phyloP scores from a whole-genome alignment of 2,329 filamentous ascomycete genomes.

The Neoascochyta sp. region DNA sequence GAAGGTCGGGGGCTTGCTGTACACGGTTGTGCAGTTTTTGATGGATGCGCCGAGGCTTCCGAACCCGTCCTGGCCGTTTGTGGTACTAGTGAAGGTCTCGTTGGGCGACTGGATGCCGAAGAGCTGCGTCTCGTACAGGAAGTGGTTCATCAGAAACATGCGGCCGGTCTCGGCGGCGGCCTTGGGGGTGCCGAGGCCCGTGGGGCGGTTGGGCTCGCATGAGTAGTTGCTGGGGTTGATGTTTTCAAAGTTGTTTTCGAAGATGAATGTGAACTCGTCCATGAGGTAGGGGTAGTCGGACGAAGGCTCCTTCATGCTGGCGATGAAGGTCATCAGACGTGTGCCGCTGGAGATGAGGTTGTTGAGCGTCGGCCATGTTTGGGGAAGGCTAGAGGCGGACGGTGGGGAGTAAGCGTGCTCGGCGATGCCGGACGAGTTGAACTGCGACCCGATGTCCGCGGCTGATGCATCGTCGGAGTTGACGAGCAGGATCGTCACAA shows the following conservation, averaged over 20 bases:
- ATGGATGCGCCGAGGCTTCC: constrained; percentile 49
- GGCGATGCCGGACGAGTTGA: constrained; percentile 52
- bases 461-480: constrained; percentile 62
- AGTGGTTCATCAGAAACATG: constrained; percentile 77
- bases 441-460: constrained; percentile 51
- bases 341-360: constrained; percentile 62
- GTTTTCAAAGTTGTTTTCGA: constrained; percentile 70
- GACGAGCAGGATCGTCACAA: constrained; percentile 70
- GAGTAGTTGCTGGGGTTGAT: constrained; percentile 62
- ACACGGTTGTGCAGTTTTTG: constrained; percentile 53
- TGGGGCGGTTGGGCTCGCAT: constrained; percentile 67
- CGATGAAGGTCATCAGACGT: constrained; percentile 67
- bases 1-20: constrained; percentile 63
- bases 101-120: constrained; percentile 40
- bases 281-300: constrained; percentile 55
- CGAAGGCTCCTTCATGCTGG: constrained; percentile 42
- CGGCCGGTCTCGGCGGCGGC: constrained; percentile 55
- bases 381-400: constrained; percentile 46
- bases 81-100: constrained; percentile 54
- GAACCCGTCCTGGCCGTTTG: constrained; percentile 60
- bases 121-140: constrained; percentile 59
- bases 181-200: constrained; percentile 44
- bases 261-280: constrained; percentile 63
- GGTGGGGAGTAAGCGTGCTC: constrained; percentile 52
- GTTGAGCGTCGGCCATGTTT: constrained; percentile 68